phyloP scores from a whole-genome alignment of 257 asterid species.

The Plantago ovata region DNA sequence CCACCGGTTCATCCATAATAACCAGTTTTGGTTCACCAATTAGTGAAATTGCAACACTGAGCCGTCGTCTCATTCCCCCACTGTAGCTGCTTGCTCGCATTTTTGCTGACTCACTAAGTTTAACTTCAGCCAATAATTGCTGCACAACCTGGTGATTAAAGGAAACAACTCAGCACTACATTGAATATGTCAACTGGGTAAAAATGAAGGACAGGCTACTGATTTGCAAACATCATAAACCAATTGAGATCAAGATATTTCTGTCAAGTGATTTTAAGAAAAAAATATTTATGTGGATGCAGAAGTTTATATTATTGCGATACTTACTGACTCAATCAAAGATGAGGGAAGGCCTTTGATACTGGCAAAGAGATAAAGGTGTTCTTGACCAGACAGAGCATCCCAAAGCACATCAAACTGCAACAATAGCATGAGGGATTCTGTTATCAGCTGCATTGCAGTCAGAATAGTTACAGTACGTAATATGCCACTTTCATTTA shows the following conservation, averaged over 20 bases:
- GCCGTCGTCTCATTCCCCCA: conserved; percentile 97
- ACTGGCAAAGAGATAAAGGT: conserved; percentile 77
- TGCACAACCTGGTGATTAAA: conserved; percentile 47
- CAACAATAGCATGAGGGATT: conserved; percentile 17
- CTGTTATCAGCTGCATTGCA: background rate
- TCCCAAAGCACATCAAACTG: conserved; percentile 97
- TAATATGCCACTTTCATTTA: background rate
- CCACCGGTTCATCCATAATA: conserved; percentile 84
- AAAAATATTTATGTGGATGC: background rate
- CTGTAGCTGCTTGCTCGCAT: conserved; percentile 84
- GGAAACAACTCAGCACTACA: background rate
- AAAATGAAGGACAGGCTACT: background rate
- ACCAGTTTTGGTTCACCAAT: conserved; percentile 89
- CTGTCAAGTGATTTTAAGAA: background rate
- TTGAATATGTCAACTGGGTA: background rate
- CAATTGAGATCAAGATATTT: background rate
- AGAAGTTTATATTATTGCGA: conserved; percentile 11
- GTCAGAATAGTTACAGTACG: conserved; percentile 3
- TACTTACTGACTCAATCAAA: conserved; percentile 49
- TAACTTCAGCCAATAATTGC: conserved; percentile 72
- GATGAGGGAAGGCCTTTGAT: conserved; percentile 75
- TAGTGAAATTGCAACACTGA: conserved; percentile 86
- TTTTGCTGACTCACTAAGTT: conserved; percentile 69
- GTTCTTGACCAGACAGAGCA: conserved; percentile 86
- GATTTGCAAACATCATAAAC: background rate